These are phyloP conservation scores for Cyclotella kingstonii DNA, from an alignment of 108 stramenopile genomes.

Conservation along the genomic window DNA sequence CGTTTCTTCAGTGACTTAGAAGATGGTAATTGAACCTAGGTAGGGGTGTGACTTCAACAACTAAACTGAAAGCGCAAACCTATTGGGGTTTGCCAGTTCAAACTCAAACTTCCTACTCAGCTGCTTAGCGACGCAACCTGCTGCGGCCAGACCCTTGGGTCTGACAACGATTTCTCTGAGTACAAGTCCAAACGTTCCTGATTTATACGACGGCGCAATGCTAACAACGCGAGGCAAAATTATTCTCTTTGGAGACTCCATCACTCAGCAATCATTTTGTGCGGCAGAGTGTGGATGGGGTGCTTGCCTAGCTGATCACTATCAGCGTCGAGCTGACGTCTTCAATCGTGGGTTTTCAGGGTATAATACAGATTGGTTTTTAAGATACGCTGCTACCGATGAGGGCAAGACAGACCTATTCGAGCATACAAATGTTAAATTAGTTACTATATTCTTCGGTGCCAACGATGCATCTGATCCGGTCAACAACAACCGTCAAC, in stretches of 20 bases:
- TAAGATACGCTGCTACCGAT: constrained; percentile 16
- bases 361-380: constrained; percentile 61
- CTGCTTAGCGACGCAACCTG: no score
- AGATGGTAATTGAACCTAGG: no score
- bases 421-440: constrained; percentile 15
- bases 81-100: no score
- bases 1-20: no score
- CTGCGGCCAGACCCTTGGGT: no score
- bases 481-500: constrained; percentile 45
- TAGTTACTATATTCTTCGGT: constrained; percentile 68
- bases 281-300: constrained; percentile 59
- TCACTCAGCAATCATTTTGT: constrained; percentile 63
- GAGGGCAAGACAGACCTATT: constrained; percentile 32
- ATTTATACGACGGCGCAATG: not conserved
- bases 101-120: no score
- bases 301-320: constrained; percentile 44
- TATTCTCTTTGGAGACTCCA: constrained; percentile 67
- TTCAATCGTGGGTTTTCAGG: constrained; percentile 73
- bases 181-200: not conserved
- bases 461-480: constrained; percentile 72
- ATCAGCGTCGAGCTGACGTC: constrained; percentile 64
- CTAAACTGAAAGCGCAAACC: no score
- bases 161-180: not conserved
- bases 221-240: constrained; percentile 38
- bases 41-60: no score